phyloP scores from a whole-genome alignment of 2,329 filamentous ascomycete genomes.

The Grosmannia penicillata region DNA sequence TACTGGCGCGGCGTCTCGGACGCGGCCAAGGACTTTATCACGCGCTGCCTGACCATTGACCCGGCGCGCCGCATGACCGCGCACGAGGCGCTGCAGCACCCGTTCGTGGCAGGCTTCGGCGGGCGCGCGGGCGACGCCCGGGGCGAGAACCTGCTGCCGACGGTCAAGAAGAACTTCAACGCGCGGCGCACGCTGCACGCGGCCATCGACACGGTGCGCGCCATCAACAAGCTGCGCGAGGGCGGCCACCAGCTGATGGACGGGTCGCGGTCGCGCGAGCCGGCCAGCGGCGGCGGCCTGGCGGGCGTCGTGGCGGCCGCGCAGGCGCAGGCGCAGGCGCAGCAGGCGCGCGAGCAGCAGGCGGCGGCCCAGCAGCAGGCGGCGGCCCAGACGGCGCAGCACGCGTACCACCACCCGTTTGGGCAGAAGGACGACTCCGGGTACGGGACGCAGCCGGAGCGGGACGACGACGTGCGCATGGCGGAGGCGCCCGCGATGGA shows the following conservation, averaged over 20 bases:
- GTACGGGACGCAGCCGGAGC: conserved; percentile 27
- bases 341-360: not conserved
- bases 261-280: conserved; percentile 38
- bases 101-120: conserved; percentile 44
- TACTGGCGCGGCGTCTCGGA: conserved; percentile 93
- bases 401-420: not conserved
- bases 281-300: conserved; percentile 13
- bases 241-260: conserved; percentile 39
- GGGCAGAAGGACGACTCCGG: conserved; percentile 32
- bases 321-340: not conserved
- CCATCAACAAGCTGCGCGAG: conserved; percentile 56
- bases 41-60: conserved; percentile 80
- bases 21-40: conserved; percentile 81
- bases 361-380: not conserved
- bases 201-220: conserved; percentile 55
- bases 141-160: conserved; percentile 50
- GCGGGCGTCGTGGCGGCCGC: not conserved
- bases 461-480: conserved; percentile 31
- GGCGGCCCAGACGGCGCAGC: not conserved
- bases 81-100: conserved; percentile 57
- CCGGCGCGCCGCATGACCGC: conserved; percentile 78
- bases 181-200: conserved; percentile 53
- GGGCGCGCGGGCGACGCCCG: conserved; percentile 20
- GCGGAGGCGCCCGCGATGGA: conserved; percentile 22
- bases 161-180: conserved; percentile 63